Evolutionary conservation across 2,329 filamentous ascomycete genomes (phyloP).

Genomic region (Paraphoma chrysanthemicola): DNA sequence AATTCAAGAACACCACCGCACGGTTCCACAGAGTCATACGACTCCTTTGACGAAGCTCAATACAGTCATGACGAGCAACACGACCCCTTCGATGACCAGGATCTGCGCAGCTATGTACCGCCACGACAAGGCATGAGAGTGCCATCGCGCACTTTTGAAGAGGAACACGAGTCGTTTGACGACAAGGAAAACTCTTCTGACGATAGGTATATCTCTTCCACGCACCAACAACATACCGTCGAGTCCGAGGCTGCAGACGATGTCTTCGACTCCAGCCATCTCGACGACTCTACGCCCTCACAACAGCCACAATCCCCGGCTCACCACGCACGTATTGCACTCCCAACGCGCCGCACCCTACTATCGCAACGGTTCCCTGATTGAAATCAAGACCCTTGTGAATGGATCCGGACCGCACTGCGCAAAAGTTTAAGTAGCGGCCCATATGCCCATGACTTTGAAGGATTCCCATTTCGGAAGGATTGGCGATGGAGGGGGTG

Average conservation of each 20-base stretch:
- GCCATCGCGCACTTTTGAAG: no score
- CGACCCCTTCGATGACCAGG: no score
- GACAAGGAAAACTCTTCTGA: no score
- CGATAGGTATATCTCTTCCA: no score
- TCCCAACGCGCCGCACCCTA: neutral
- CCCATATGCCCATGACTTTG: neutral
- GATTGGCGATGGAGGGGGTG: neutral
- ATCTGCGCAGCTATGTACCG: no score
- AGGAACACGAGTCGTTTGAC: no score
- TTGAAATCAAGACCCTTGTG: neutral
- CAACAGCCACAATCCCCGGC: neutral
- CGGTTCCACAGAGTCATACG: no score
- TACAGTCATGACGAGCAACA: no score
- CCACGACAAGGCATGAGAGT: no score
- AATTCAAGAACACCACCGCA: neutral
- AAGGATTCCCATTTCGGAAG: neutral
- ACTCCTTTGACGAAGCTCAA: no score
- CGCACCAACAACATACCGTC: no score
- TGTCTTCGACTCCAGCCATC: neutral
- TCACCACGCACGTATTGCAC: neutral
- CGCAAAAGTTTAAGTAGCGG: neutral
- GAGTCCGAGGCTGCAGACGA: neutral
- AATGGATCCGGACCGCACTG: no score
- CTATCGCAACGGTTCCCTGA: neutral
- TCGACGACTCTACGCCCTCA: neutral